Percentiles rank a stretch among this genome's conserved stretches.
Conservation (phyloP, 441 rosid genomes). For the Flueggea neowawraea region DNA sequence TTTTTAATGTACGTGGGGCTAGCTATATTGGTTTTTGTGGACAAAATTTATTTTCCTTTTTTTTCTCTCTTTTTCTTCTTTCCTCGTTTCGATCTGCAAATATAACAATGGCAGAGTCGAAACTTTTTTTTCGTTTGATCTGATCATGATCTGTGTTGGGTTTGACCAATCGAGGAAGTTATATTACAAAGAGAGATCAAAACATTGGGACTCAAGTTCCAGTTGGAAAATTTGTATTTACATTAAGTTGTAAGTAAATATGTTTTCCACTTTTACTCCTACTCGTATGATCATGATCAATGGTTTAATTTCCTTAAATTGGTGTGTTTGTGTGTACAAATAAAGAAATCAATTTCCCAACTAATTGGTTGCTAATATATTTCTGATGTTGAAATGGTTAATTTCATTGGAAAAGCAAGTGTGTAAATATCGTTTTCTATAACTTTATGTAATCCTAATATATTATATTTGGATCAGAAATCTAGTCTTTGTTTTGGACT, state of each 20-base stretch:
- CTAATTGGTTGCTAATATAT: no score
- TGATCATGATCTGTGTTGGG: conserved; percentile 7
- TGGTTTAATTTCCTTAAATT: neutral
- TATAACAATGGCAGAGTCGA: conserved; percentile 37
- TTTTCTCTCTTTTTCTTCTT: conserved; percentile 6
- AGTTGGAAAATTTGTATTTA: conserved; percentile 14
- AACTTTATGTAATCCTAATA: no score
- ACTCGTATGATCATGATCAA: neutral
- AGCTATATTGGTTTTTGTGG: conserved; percentile 26
- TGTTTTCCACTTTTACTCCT: neutral
- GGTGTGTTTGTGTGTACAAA: no score
- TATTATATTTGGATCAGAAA: no score
- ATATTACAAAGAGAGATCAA: conserved; percentile 1
- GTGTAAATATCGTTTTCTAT: no score
- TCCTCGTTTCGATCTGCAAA: conserved; percentile 30
- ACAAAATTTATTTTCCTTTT: conserved; percentile 1
- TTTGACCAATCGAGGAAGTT: conserved; percentile 6
- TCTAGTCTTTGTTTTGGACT: no score
- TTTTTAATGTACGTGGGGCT: conserved; percentile 20
- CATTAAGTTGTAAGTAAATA: conserved; percentile 20
- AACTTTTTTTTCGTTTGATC: conserved; percentile 6
- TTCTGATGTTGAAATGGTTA: no score
- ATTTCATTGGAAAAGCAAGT: no score
- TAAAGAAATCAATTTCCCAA: no score
- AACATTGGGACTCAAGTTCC: neutral